A percentile compares a stretch with the other conserved stretches of the same genome.
These are phyloP conservation scores for Fusarium beomiforme DNA, from an alignment of 2,329 filamentous ascomycete genomes.

Conservation along the genomic window DNA sequence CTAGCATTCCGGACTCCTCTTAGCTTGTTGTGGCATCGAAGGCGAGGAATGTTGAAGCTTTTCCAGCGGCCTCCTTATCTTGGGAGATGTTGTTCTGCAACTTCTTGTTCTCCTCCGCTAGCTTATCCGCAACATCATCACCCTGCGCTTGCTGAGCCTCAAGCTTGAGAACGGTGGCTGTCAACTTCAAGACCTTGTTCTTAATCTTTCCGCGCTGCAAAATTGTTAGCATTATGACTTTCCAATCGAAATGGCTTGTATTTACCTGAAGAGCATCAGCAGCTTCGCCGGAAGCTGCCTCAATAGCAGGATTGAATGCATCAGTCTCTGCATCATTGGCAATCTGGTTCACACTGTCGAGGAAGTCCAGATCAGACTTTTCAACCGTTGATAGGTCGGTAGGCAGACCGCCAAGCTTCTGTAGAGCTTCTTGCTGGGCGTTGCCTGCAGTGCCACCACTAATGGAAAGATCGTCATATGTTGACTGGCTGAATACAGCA, in stretches of 20 bases:
- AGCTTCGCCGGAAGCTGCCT: conserved; percentile 55
- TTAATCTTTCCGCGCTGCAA: conserved; percentile 63
- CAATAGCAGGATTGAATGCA: conserved; percentile 65
- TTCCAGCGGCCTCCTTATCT: conserved; percentile 59
- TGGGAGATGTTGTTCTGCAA: conserved; percentile 62
- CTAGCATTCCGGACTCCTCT: background rate
- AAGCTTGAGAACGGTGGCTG: conserved; percentile 61
- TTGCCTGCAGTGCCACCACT: conserved; percentile 57
- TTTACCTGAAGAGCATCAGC: conserved; percentile 59
- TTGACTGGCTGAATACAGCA: conserved; percentile 47
- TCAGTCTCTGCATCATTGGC: conserved; percentile 63
- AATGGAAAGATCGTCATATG: conserved; percentile 59
- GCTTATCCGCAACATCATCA: conserved; percentile 54
- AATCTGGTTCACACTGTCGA: conserved; percentile 61
- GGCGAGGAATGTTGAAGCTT: conserved; percentile 50
- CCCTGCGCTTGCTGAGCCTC: conserved; percentile 63
- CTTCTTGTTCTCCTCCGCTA: conserved; percentile 61
- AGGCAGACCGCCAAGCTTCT: conserved; percentile 49
- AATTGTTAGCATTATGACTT: background rate
- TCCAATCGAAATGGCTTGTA: rapidly evolving
- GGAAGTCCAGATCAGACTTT: conserved; percentile 57
- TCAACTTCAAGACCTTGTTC: conserved; percentile 69
- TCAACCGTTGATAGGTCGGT: conserved; percentile 57
- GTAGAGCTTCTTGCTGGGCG: conserved; percentile 55
- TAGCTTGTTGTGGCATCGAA: conserved; percentile 35